Evolutionary conservation across 345 rosid genomes (phyloP).

Genomic region (Eucalyptus tenuipes): DNA sequence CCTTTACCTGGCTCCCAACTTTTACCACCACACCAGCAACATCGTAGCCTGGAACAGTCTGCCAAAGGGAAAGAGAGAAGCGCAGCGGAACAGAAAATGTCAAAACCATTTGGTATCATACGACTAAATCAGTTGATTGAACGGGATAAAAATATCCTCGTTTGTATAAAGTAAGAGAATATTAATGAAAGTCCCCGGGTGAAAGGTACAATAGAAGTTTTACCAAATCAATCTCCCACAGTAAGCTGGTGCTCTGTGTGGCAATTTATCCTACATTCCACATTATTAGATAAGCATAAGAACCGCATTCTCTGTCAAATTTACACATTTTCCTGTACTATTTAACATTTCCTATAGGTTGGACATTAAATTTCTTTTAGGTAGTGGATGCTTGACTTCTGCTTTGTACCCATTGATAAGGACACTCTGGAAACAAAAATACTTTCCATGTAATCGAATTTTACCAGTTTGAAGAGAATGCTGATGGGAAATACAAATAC

Average conservation of each 20-base stretch:
- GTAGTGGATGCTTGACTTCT: not conserved
- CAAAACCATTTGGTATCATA: not conserved
- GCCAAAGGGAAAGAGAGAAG: not conserved
- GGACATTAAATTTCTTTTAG: not conserved
- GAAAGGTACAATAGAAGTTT: not conserved
- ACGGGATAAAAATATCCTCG: not conserved
- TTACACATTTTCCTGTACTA: not conserved
- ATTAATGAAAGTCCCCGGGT: not conserved
- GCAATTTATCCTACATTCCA: not conserved
- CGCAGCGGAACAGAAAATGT: not conserved
- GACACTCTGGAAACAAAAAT: not conserved
- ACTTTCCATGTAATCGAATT: not conserved
- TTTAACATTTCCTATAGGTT: not conserved
- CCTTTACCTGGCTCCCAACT: constrained; percentile 62
- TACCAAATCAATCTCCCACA: not conserved
- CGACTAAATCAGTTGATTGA: not conserved
- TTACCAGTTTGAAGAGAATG: not conserved
- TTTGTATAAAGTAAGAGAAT: not conserved
- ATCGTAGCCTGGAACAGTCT: constrained; percentile 97
- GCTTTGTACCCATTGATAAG: not conserved
- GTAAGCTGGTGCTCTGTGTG: not conserved
- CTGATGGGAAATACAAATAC: not conserved
- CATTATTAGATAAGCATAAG: not conserved
- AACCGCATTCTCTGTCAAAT: not conserved
- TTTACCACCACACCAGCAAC: constrained; percentile 88